Evolutionary conservation across 768 basidiomycete genomes (phyloP), one percentile per base, ranked within the genome.

Genomic region (Tephrocybe rancida): DNA sequence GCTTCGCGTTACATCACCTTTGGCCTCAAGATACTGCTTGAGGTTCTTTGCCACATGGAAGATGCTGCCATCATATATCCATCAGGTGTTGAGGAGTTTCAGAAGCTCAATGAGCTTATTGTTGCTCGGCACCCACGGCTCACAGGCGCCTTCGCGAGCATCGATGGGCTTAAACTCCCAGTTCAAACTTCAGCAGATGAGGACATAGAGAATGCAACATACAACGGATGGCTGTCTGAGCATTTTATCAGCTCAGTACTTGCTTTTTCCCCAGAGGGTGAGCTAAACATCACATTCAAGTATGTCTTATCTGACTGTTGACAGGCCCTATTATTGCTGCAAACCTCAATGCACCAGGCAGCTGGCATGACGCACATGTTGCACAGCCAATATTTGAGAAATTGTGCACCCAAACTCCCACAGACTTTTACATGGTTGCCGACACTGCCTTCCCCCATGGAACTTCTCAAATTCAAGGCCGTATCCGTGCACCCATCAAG

Each of bases 141-240:
- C 21, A 41, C 19, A 16, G 73, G 75, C 2, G 74, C 73, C 5
- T 78, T 79, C 62, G 73, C 65, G 3, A 68, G 63, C 18, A 73
- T 79, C 11, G 73, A 79, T 69, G 74, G 78, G 0, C 55, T 77
- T 0, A 74, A 73, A 43, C 59, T 79, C 16, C 62, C 66, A 2
- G 66, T 70, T 0, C 67, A 76, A 50, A 67, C 64, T 7, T 73
- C 72, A 0, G 61, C 64, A 32, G 73, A 80, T 61, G 52, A 59
- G 1, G 71, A 75, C 2, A 65, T 79, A 22, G 74, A 79, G 58
- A 81, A 81, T 62, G 67, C 71, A 6, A 79, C 73, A 9, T 80
- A 70, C 55, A 78, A 78, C 65, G 71, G 74, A 0, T 81, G 76
- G 78, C 44, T 72, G 0, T 65, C 66, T 24, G 68, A 69, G 3